Evolutionary conservation across 352 stramenopile species (phyloP), one percentile per base, ranked within the genome.

Genomic region (Globisporangium orthogonon): DNA sequence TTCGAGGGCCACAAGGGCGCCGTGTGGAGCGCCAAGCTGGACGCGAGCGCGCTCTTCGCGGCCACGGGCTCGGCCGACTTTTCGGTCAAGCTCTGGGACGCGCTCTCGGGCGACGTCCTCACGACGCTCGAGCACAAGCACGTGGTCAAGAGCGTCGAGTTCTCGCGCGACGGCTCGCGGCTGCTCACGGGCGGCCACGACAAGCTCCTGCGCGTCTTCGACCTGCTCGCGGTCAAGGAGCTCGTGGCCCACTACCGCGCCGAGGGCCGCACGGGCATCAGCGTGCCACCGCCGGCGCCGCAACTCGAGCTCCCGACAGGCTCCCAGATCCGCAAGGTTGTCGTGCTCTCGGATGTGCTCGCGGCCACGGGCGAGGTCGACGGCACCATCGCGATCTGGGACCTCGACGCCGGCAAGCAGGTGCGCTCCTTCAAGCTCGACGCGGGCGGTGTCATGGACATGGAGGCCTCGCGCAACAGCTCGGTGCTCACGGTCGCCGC

Each of bases 1-100:
- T 99, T 98, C 56, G 74, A 91, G 30, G 97, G 97, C 48, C 97
- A 99, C 75, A 99, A 99, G 68, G 97, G 96, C 50, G 89, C 89
- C 0, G 89, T 97, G 0, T 97, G 89, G 89, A 92, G 74, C 51
- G 94, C 88, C 49, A 96, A 92, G 56, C 67, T 98, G 43, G 91
- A 98, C 69, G 61, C 67, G 0, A 69, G 80, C 6, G 89, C 76
- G 6, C 77, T 78, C 49, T 86, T 97, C 23, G 89, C 86, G 0
- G 91, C 83, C 4, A 98, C 95, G 11, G 96, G 89, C 11, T 95
- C 76, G 51, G 96, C 92, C 13, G 96, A 99, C 74, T 99, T 98
- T 62, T 91, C 71, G 13, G 96, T 96, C 45, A 95, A 97, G 61
- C 71, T 99, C 15, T 99, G 97, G 97, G 95, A 98, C 75, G 97